These are phyloP conservation scores for Aureobasidium mangrovei DNA, from an alignment of 2,329 filamentous ascomycete species.

Conservation along the genomic window DNA sequence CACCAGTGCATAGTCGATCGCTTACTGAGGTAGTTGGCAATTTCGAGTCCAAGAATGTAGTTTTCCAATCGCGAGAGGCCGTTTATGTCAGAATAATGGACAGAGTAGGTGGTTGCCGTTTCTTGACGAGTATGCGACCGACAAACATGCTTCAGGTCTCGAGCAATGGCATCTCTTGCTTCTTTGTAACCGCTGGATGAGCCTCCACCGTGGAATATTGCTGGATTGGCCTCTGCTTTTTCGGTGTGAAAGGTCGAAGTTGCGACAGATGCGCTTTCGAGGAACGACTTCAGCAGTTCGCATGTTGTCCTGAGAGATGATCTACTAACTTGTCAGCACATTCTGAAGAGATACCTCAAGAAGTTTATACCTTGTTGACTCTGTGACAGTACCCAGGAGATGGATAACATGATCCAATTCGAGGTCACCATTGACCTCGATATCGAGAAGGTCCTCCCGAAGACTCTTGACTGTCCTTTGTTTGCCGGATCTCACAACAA, in stretches of 20 bases:
- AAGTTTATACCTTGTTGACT: conserved; percentile 16
- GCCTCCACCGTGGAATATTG: conserved; percentile 22
- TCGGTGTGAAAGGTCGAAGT: conserved; percentile 25
- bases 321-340: conserved; percentile 7
- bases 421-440: conserved; percentile 22
- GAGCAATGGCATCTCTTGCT: conserved; percentile 26
- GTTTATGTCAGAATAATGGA: conserved; percentile 30
- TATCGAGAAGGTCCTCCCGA: conserved; percentile 21
- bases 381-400: conserved; percentile 24
- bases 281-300: conserved; percentile 24
- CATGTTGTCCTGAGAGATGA: conserved; percentile 21
- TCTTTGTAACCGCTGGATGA: conserved; percentile 21
- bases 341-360: neutral
- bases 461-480: conserved; percentile 21
- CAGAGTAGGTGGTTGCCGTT: conserved; percentile 21
- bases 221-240: conserved; percentile 25
- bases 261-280: conserved; percentile 22
- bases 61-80: conserved; percentile 29
- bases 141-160: conserved; percentile 24
- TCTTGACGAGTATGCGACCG: conserved; percentile 19
- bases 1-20: neutral
- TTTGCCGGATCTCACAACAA: conserved; percentile 24
- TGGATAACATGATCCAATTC: conserved; percentile 27
- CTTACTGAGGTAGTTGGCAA: conserved; percentile 26
- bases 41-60: conserved; percentile 29